phyloP scores from a whole-genome alignment of 75 land plant genomes.

The Picea glauca region DNA sequence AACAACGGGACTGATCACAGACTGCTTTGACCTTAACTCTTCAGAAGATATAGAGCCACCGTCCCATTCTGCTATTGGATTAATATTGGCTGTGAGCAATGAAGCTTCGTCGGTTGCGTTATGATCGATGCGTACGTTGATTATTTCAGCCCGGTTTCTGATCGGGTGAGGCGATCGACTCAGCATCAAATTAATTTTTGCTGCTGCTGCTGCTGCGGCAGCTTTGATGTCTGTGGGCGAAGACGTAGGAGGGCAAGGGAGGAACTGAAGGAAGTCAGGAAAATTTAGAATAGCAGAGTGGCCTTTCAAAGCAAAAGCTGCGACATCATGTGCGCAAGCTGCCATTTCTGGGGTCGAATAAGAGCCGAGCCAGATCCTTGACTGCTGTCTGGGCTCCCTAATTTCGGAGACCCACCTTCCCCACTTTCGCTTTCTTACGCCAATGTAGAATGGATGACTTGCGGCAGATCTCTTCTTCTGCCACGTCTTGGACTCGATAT shows the following conservation, averaged over 20 bases:
- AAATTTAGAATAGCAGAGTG: slow-evolving; percentile 30
- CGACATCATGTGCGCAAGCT: slow-evolving; percentile 41
- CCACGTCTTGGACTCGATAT: no score
- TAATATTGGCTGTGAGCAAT: no score
- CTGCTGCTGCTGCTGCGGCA: slow-evolving; percentile 26
- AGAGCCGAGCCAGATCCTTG: slow-evolving; percentile 41
- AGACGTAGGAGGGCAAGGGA: background rate
- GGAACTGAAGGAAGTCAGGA: slow-evolving; percentile 16
- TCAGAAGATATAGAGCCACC: no score
- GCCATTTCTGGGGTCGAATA: slow-evolving; percentile 41
- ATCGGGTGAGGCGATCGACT: no score
- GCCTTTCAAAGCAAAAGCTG: slow-evolving; percentile 29
- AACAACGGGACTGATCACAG: no score
- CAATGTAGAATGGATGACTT: slow-evolving; percentile 27
- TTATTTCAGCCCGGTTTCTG: no score
- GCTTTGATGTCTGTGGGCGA: slow-evolving; percentile 26
- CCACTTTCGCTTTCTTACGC: slow-evolving; percentile 34
- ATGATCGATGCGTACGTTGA: no score
- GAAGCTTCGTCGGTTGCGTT: no score
- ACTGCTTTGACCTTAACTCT: no score
- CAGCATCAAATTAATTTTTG: no score
- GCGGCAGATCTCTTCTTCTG: background rate
- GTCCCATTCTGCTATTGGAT: no score
- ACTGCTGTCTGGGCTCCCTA: slow-evolving; percentile 32
- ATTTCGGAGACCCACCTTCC: slow-evolving; percentile 47